These are phyloP conservation scores for Populus hybrid DNA, from an alignment of 441 rosid species.

Conservation along the genomic window DNA sequence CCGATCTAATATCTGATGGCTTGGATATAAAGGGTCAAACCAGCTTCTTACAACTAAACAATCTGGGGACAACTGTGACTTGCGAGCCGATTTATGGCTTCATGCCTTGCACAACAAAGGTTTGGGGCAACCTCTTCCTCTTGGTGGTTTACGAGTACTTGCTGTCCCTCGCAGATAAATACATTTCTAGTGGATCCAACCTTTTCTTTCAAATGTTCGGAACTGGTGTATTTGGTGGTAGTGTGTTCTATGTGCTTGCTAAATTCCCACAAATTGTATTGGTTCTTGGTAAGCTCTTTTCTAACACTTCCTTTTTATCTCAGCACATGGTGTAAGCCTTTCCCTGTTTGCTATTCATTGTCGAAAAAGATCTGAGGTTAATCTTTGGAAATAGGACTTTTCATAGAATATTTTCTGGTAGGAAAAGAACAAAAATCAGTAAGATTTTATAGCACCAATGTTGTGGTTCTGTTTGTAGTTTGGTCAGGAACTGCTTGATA, in stretches of 20 bases:
- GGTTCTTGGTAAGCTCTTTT: slow-evolving; percentile 33
- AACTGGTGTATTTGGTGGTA: slow-evolving; percentile 49
- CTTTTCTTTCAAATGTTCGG: slow-evolving; percentile 51
- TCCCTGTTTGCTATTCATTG: background rate
- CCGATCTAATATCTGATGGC: slow-evolving; percentile 15
- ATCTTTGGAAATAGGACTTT: background rate
- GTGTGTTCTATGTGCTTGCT: slow-evolving; percentile 39
- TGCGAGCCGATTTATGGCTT: slow-evolving; percentile 44
- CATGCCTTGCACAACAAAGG: slow-evolving; percentile 47
- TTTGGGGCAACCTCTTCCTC: slow-evolving; percentile 52
- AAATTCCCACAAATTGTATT: slow-evolving; percentile 37
- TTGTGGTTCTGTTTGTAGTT: too few species aligned
- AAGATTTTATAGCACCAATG: too few species aligned
- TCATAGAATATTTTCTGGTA: background rate
- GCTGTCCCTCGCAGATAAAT: slow-evolving; percentile 29
- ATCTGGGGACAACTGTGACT: slow-evolving; percentile 22
- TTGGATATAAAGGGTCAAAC: background rate
- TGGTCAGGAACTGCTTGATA: background rate
- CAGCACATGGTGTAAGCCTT: background rate
- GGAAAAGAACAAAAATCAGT: too few species aligned
- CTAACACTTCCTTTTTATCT: background rate
- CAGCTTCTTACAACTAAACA: background rate
- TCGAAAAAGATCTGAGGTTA: background rate
- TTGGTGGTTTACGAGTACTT: slow-evolving; percentile 41
- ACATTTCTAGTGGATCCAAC: slow-evolving; percentile 35